Evolutionary conservation across 139 green algal species (phyloP), one percentile per base, ranked within the genome.

Genomic region (Haematococcus lacustris): DNA sequence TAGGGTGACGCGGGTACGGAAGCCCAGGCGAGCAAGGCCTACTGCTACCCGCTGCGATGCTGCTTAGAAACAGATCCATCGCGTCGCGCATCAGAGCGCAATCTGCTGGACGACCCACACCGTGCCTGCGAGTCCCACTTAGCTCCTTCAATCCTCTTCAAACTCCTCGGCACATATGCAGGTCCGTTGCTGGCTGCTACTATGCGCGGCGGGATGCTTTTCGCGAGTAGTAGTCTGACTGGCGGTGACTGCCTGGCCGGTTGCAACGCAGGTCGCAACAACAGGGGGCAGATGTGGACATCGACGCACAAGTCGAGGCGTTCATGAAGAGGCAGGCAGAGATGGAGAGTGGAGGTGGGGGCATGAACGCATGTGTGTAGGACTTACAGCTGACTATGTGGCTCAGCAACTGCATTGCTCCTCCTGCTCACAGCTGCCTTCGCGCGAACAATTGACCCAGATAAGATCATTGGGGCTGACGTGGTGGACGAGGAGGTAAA

Each of bases 321-420:
- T 97, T 97, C 73, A 93, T 97, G 86, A 84, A 83, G 74, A 71
- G 79, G 62, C 91, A 96, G 80, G 88, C 90, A 60, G 90, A 93
- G 71, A 79, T 90, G 57, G 91, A 97, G 77, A 89, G 84, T 68
- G 88, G 90, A 83, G 83, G 83, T 86, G 53, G 47, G 76, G 47
- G 39, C 68, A 30, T 26, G 66, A 30, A 39, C 34, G 30, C 41
- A 61, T 62, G 47, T 17, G 50, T 3, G 3, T 13, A 26, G 3
- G 3, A 50, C 32, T 51, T n/a, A n/a, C n/a, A n/a, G n/a, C n/a
- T 35, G 30, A 38, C n/a, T 26, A 60, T 13, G 6, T 68, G 7
- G 34, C 33, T 70, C 32, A 60, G 35, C n/a, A 5, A 57, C 59
- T 3, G 26, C 61, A 71, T 66, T 63, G 43, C 34, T 50, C 38